Evolutionary conservation across 192 early-diverging fungal genomes (phyloP).

Genomic region (Coemansia reversa): DNA sequence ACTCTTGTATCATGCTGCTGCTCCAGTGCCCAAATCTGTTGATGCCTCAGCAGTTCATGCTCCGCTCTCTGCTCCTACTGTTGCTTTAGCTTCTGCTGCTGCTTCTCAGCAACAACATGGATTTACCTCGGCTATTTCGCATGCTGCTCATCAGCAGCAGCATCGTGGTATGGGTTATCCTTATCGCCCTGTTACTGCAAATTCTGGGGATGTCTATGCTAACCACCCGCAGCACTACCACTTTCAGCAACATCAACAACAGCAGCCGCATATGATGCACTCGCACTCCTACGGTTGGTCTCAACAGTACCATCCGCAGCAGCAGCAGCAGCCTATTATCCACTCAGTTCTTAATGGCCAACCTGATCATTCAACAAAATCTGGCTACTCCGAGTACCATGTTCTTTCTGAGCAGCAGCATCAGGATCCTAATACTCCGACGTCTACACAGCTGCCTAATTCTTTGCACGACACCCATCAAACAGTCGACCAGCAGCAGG

Average conservation of each 20-base stretch:
- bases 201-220: not conserved
- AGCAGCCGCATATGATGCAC: conserved; percentile 2
- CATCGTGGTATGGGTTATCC: conserved; percentile 13
- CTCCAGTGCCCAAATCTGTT: not conserved
- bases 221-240: conserved; percentile 20
- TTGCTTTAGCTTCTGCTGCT: not conserved
- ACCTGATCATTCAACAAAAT: not conserved
- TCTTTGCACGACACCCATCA: not conserved
- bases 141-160: conserved; percentile 18
- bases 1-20: not conserved
- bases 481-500: conserved; percentile 12
- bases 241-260: conserved; percentile 9
- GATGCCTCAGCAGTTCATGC: not conserved
- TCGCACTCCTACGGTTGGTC: not conserved
- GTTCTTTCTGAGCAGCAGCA: conserved; percentile 1
- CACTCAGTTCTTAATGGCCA: not conserved
- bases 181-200: not conserved
- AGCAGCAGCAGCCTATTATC: not conserved
- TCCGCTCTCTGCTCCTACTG: conserved; percentile 7
- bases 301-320: not conserved
- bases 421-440: not conserved
- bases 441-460: not conserved
- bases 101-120: not conserved
- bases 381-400: conserved; percentile 9
- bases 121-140: conserved; percentile 11